These are phyloP conservation scores for Hydnomerulius pinastri DNA, from an alignment of 768 basidiomycete species.

Conservation along the genomic window DNA sequence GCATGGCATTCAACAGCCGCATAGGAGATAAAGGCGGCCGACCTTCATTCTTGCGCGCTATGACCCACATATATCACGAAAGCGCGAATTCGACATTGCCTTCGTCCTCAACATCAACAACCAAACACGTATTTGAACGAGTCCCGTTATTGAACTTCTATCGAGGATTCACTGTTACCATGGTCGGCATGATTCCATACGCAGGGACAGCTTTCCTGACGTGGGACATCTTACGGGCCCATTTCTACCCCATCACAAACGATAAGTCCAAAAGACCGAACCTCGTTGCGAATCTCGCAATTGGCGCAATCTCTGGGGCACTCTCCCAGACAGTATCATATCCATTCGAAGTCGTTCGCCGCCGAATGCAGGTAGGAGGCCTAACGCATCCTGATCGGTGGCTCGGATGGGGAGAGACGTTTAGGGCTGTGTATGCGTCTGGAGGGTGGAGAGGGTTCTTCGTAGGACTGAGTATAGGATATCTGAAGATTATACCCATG, in stretches of 20 bases:
- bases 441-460: conserved; percentile 90
- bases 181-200: conserved; percentile 93
- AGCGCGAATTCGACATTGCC: conserved; percentile 34
- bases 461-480: conserved; percentile 89
- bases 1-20: conserved; percentile 73
- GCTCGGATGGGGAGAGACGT: conserved; percentile 78
- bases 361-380: conserved; percentile 95
- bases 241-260: conserved; percentile 49
- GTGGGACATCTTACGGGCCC: conserved; percentile 77
- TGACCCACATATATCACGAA: conserved; percentile 73
- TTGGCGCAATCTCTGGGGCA: conserved; percentile 86
- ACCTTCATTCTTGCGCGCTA: conserved; percentile 56
- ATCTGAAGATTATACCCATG: conserved; percentile 95
- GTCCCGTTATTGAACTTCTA: conserved; percentile 90
- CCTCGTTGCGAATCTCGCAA: conserved; percentile 67
- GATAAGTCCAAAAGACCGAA: conserved; percentile 40
- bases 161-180: conserved; percentile 92
- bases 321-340: conserved; percentile 89
- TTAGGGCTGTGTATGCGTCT: conserved; percentile 59
- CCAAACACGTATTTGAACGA: conserved; percentile 47
- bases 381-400: conserved; percentile 74
- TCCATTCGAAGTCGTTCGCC: conserved; percentile 89
- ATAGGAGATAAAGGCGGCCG: conserved; percentile 30
- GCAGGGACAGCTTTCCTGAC: conserved; percentile 93
- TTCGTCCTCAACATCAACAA: conserved; percentile 17